These are phyloP conservation scores for Pilasporangium apinafurcum DNA, from an alignment of 352 stramenopile species.

Conservation along the genomic window DNA sequence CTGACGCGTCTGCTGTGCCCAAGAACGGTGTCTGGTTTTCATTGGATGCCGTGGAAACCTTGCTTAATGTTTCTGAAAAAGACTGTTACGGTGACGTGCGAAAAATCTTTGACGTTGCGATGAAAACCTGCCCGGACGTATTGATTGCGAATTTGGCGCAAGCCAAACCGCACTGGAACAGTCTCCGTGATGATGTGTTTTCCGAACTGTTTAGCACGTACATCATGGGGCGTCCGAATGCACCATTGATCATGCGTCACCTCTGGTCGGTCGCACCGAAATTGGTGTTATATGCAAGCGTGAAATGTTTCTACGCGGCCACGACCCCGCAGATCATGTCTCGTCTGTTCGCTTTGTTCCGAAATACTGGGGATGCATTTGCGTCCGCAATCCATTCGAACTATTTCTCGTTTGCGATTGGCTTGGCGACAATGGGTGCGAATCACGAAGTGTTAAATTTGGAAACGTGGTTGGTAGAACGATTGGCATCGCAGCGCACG, in stretches of 20 bases:
- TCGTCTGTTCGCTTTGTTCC: constrained; percentile 76
- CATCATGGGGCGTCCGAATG: constrained; percentile 80
- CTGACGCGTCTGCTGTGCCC: constrained; percentile 74
- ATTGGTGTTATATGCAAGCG: constrained; percentile 81
- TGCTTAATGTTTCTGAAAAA: constrained; percentile 74
- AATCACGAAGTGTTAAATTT: constrained; percentile 84
- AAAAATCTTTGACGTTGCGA: constrained; percentile 68
- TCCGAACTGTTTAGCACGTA: constrained; percentile 85
- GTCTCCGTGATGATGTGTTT: constrained; percentile 78
- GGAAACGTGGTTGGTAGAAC: constrained; percentile 80
- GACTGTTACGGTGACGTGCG: constrained; percentile 81
- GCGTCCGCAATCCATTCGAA: constrained; percentile 81
- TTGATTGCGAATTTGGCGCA: constrained; percentile 84
- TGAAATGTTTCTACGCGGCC: constrained; percentile 83
- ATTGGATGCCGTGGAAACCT: constrained; percentile 73
- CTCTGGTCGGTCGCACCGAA: constrained; percentile 82
- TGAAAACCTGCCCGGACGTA: constrained; percentile 82
- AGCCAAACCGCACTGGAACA: constrained; percentile 71
- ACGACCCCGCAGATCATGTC: constrained; percentile 77
- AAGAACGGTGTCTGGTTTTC: constrained; percentile 88
- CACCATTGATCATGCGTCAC: constrained; percentile 84
- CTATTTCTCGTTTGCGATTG: constrained; percentile 85
- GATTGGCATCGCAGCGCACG: constrained; percentile 66
- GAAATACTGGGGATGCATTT: constrained; percentile 80
- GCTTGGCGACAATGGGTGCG: constrained; percentile 73